Conservation (phyloP, 169 alveolate species). For the Cytauxzoon felis region DNA sequence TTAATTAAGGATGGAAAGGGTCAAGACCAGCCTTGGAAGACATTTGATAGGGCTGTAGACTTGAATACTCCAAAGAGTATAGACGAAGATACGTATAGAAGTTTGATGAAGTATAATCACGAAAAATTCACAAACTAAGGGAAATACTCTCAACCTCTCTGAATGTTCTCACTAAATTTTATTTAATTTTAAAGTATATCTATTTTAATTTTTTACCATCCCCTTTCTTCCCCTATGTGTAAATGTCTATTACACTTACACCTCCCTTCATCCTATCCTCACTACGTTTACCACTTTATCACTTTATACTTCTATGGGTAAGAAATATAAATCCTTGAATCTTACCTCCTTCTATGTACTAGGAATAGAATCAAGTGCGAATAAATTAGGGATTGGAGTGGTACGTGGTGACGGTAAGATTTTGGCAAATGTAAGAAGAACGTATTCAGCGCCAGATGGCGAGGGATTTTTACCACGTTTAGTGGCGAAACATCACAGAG, state of each 20-base stretch:
- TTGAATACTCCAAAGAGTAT: constrained; percentile 5
- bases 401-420: constrained; percentile 89
- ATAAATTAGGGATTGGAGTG: constrained; percentile 96
- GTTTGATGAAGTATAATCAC: constrained; percentile 8
- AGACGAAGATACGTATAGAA: background rate
- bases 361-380: constrained; percentile 98
- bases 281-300: background rate
- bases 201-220: background rate
- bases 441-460: constrained; percentile 97
- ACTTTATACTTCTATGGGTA: background rate
- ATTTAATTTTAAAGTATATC: background rate
- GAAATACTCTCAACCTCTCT: no score
- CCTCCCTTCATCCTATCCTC: background rate
- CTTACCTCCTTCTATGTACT: constrained; percentile 65
- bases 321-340: constrained; percentile 8
- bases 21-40: constrained; percentile 52
- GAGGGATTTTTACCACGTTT: constrained; percentile 97
- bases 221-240: background rate
- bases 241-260: background rate
- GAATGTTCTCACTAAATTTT: constrained; percentile 1
- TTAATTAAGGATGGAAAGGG: background rate
- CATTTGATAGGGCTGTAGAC: constrained; percentile 52
- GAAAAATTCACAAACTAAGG: constrained; percentile 18
- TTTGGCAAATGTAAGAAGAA: constrained; percentile 91
- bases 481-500: constrained; percentile 94